Conservation (phyloP, 352 stramenopile species). For the Globisporangium paroecandrum region DNA sequence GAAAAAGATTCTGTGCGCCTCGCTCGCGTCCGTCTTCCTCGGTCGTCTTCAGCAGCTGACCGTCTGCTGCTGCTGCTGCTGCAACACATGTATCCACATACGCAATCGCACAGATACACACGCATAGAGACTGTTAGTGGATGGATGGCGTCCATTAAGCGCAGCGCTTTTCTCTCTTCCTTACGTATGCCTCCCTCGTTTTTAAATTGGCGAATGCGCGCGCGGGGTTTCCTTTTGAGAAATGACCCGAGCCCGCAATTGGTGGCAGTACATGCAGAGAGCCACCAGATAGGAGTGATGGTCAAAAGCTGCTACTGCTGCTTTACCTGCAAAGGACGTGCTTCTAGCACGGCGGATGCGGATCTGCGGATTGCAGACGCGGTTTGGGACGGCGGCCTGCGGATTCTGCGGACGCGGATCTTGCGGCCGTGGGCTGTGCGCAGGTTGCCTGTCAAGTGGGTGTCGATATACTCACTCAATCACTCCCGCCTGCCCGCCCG, state of each 20-base stretch:
- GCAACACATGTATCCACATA: not conserved
- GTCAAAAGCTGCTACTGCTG: not conserved
- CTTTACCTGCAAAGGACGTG: not conserved
- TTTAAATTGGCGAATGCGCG: not conserved
- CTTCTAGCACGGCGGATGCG: not conserved
- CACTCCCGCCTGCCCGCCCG: no score
- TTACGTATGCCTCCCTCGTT: not conserved
- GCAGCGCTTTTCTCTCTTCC: not conserved
- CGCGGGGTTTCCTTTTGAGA: not conserved
- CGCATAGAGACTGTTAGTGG: not conserved
- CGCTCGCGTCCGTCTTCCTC: not conserved
- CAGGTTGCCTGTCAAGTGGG: slow-evolving; percentile 5
- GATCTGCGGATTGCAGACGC: not conserved
- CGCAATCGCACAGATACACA: slow-evolving; percentile 3
- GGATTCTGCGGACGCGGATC: not conserved
- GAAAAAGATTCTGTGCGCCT: slow-evolving; percentile 9
- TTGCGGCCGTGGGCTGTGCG: not conserved
- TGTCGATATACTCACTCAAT: not conserved
- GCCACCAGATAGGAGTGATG: slow-evolving; percentile 1
- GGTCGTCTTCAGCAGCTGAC: not conserved
- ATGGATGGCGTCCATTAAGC: not conserved
- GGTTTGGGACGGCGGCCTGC: not conserved
- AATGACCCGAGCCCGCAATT: not conserved
- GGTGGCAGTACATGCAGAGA: not conserved
- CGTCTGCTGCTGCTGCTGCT: not conserved